Evolutionary conservation across 2,329 filamentous ascomycete species (phyloP), one percentile per base, ranked within the genome.

Genomic region (Fusarium subtropicale): DNA sequence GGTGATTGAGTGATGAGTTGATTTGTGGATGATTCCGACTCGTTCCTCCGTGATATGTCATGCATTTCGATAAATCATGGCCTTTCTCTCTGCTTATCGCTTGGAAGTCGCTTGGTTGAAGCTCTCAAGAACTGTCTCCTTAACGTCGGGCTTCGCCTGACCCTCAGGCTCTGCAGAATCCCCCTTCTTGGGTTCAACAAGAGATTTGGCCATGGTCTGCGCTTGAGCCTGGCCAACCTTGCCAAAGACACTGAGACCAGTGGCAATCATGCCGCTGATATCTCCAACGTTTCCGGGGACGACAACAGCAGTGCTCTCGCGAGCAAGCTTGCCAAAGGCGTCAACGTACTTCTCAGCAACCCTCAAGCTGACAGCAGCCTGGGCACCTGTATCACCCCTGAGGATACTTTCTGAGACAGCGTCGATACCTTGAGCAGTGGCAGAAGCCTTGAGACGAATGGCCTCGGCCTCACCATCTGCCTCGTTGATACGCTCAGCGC

Each of bases 301-400:
- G 22, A 99, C 93, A 30, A 99, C 91, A 7, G 94, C 92, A 5
- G 96, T 99, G 74, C 96, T 93, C 84, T 99, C 94, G 82, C 95
- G 96, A 52, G 96, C 96, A 73, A 99, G 84, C 77, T 94, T 93
- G 72, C 88, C 91, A 76, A 98, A 99, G 6, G 96, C 96, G 46
- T 97, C 95, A 54, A 99, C 96, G 75, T 99, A 99, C 82, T 97
- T 97, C 87, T 99, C 96, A 0, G 96, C 96, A 11, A 99, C 93
- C 16, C 87, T 92, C 66, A 99, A 82, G 75, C 92, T 94, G 45
- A 99, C 87, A 28, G 96, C 96, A 34, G 89, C 88, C 78, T 96
- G 91, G 3, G 96, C 96, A 57, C 90, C 86, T 58, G 88, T 86
- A 71, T 91, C 85, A 59, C 94, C 94, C 48, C 90, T 83, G 20